Evolutionary conservation across 768 basidiomycete species (phyloP).

Genomic region (Rubroboletus pulcherrimus): DNA sequence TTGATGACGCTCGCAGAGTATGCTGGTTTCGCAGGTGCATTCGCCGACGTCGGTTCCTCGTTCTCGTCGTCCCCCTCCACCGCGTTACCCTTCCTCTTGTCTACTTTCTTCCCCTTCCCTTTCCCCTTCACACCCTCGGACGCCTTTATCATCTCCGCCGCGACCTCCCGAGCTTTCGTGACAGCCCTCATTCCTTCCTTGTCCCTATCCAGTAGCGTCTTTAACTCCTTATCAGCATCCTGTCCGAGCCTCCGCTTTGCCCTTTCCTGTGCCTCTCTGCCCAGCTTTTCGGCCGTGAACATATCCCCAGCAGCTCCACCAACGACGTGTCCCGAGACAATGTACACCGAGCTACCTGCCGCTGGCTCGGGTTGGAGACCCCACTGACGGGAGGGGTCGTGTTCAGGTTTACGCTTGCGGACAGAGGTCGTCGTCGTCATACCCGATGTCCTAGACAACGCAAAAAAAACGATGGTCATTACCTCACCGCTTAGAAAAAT

Average conservation of each 20-base stretch:
- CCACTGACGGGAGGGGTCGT: slow-evolving; percentile 72
- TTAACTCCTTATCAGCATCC: slow-evolving; percentile 59
- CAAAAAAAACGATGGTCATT: background rate
- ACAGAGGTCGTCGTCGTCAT: slow-evolving; percentile 49
- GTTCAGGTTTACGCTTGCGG: slow-evolving; percentile 49
- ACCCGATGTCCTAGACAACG: slow-evolving; percentile 59
- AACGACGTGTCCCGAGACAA: slow-evolving; percentile 77
- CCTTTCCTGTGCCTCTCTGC: slow-evolving; percentile 75
- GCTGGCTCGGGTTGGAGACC: slow-evolving; percentile 58
- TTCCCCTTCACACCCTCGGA: slow-evolving; percentile 5
- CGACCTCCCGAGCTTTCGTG: slow-evolving; percentile 53
- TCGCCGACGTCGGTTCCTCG: slow-evolving; percentile 16
- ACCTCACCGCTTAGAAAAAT: background rate
- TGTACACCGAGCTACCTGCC: slow-evolving; percentile 57
- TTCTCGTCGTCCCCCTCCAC: slow-evolving; percentile 7
- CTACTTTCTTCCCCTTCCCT: slow-evolving; percentile 13
- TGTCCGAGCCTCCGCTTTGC: slow-evolving; percentile 59
- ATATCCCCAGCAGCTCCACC: slow-evolving; percentile 41
- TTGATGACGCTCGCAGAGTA: slow-evolving; percentile 69
- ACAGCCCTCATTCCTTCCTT: slow-evolving; percentile 66
- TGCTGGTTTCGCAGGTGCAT: slow-evolving; percentile 36
- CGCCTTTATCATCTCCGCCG: slow-evolving; percentile 25
- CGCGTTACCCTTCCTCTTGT: slow-evolving; percentile 17
- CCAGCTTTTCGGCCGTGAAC: slow-evolving; percentile 66
- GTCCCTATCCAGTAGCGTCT: slow-evolving; percentile 58